These are phyloP conservation scores for Bipolaris cookei DNA, from an alignment of 2,329 filamentous ascomycete species.

Conservation along the genomic window DNA sequence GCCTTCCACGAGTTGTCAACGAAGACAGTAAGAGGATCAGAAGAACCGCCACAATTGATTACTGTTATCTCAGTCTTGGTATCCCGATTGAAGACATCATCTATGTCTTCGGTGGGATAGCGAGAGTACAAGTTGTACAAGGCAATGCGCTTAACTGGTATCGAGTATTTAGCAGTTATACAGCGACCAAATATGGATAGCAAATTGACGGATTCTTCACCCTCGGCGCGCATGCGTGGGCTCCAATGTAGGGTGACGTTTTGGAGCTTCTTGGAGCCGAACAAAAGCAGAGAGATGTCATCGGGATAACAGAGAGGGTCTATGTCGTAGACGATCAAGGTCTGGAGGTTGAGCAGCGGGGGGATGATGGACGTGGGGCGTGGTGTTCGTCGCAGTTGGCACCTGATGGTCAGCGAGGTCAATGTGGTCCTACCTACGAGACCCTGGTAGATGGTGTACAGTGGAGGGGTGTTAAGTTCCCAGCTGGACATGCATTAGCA, in stretches of 20 bases:
- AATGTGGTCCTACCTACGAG: slow-evolving; percentile 57
- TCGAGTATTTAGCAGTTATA: slow-evolving; percentile 53
- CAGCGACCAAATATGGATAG: slow-evolving; percentile 64
- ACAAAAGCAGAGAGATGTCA: slow-evolving; percentile 63
- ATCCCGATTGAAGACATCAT: slow-evolving; percentile 51
- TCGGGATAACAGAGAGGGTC: slow-evolving; percentile 70
- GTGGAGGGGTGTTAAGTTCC: slow-evolving; percentile 66
- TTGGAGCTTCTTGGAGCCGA: slow-evolving; percentile 60
- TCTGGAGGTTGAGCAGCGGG: slow-evolving; percentile 61
- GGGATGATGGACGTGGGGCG: slow-evolving; percentile 64
- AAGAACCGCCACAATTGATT: slow-evolving; percentile 59
- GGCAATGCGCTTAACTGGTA: slow-evolving; percentile 59
- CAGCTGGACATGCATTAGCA: slow-evolving; percentile 53
- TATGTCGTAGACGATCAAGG: slow-evolving; percentile 63
- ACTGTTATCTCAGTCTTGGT: slow-evolving; percentile 58
- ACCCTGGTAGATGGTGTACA: slow-evolving; percentile 64
- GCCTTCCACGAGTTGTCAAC: slow-evolving; percentile 62
- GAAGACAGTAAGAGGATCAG: slow-evolving; percentile 58
- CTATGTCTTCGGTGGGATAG: slow-evolving; percentile 55
- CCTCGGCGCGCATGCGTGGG: slow-evolving; percentile 64
- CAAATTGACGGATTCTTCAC: slow-evolving; percentile 63
- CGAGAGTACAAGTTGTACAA: slow-evolving; percentile 65
- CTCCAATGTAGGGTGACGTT: slow-evolving; percentile 66
- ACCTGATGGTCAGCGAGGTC: slow-evolving; percentile 61
- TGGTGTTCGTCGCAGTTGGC: slow-evolving; percentile 62